Conservation (phyloP, 106 monocot species). For the Dioscorea dumetorum region DNA sequence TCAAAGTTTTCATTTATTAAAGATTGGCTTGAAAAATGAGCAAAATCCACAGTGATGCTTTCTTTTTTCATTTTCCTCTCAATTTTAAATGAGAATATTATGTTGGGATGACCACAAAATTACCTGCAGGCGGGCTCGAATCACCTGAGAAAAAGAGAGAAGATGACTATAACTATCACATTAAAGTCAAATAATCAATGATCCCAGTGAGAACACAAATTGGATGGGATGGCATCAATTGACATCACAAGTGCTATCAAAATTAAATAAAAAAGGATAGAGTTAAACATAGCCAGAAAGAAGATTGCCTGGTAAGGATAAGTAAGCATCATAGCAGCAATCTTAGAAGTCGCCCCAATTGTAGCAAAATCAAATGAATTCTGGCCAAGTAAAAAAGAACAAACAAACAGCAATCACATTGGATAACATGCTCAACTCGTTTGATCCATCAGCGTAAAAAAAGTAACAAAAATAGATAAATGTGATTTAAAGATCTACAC, state of each 20-base stretch:
- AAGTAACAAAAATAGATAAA: background rate
- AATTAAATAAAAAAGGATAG: background rate
- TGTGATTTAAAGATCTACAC: background rate
- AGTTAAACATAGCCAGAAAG: background rate
- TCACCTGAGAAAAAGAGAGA: conserved; percentile 54
- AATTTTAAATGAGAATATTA: too few species aligned
- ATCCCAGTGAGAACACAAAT: background rate
- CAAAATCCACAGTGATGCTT: too few species aligned
- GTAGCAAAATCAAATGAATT: conserved; percentile 86
- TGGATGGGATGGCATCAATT: background rate
- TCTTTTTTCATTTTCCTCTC: too few species aligned
- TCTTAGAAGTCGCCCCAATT: conserved; percentile 80
- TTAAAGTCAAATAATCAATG: background rate
- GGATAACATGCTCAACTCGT: too few species aligned
- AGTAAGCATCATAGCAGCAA: conserved; percentile 71
- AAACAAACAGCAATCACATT: too few species aligned
- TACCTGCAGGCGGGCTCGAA: conserved; percentile 94
- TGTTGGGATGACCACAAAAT: background rate
- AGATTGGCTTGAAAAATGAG: too few species aligned
- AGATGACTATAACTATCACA: background rate
- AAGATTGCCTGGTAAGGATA: conserved; percentile 83
- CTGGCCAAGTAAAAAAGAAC: conserved; percentile 26
- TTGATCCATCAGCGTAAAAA: background rate
- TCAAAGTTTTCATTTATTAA: too few species aligned
- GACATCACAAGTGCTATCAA: background rate